Evolutionary conservation across 163 green algal species (phyloP).

Genomic region (Picocystis sp.): DNA sequence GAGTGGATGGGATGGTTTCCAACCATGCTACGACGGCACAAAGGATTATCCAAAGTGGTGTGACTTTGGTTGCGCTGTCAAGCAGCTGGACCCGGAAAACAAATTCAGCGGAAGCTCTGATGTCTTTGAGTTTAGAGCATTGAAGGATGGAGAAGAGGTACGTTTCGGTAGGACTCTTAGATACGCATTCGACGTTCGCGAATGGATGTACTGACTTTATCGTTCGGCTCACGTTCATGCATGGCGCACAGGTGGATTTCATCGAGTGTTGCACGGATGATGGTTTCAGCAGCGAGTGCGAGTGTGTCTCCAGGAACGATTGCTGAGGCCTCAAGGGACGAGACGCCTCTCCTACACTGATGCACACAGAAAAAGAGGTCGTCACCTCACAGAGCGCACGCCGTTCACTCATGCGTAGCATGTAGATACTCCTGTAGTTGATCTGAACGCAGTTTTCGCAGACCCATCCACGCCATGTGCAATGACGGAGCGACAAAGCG

Average conservation of each 20-base stretch:
- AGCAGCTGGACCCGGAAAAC: conserved; percentile 53
- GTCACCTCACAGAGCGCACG: too few relatives aligned
- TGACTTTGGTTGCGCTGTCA: conserved; percentile 75
- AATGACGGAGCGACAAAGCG: too few relatives aligned
- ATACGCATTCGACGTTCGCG: background rate
- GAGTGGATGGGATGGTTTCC: conserved; percentile 43
- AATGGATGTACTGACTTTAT: conserved; percentile 35
- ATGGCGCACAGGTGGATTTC: conserved; percentile 17
- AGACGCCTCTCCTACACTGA: too few relatives aligned
- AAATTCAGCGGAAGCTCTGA: conserved; percentile 42
- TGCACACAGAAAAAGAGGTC: too few relatives aligned
- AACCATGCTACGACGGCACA: conserved; percentile 55
- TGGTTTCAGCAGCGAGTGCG: conserved; percentile 23
- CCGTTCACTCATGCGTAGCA: too few relatives aligned
- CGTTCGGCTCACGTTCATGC: conserved; percentile 18
- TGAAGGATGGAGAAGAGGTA: background rate
- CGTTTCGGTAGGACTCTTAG: background rate
- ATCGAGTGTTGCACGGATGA: conserved; percentile 29
- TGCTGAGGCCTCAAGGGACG: too few relatives aligned
- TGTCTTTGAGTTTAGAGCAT: background rate
- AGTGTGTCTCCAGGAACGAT: too few relatives aligned
- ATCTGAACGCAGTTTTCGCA: too few relatives aligned
- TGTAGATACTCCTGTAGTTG: too few relatives aligned
- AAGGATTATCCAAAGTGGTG: conserved; percentile 65
- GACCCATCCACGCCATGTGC: too few relatives aligned